These are phyloP conservation scores for Colletotrichum liaoningense DNA, from an alignment of 2,329 filamentous ascomycete species.

Conservation along the genomic window DNA sequence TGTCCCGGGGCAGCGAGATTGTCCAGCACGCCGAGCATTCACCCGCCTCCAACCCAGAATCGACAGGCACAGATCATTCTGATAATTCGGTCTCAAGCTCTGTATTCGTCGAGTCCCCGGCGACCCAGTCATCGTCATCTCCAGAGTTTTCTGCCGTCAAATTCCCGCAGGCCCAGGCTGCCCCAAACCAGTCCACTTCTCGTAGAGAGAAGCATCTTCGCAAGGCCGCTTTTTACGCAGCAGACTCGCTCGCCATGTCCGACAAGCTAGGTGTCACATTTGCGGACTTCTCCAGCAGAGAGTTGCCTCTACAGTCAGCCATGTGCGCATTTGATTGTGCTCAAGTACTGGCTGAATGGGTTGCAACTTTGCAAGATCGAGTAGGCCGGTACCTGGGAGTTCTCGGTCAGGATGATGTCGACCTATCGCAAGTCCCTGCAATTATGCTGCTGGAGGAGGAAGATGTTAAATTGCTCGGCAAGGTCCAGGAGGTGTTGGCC, in stretches of 20 bases:
- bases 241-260: conserved; percentile 89
- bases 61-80: conserved; percentile 54
- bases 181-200: conserved; percentile 61
- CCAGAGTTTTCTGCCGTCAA: conserved; percentile 57
- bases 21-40: conserved; percentile 77
- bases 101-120: conserved; percentile 63
- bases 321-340: conserved; percentile 95
- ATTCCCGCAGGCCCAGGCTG: conserved; percentile 42
- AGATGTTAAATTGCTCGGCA: conserved; percentile 85
- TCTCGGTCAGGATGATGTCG: conserved; percentile 84
- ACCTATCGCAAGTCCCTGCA: conserved; percentile 82
- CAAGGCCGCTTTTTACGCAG: conserved; percentile 95
- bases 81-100: conserved; percentile 59
- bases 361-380: conserved; percentile 91
- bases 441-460: conserved; percentile 94
- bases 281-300: conserved; percentile 83
- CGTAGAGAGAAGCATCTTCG: conserved; percentile 88
- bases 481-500: conserved; percentile 82
- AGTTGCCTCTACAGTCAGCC: conserved; percentile 89
- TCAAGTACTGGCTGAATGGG: conserved; percentile 94
- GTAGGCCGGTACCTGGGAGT: conserved; percentile 91
- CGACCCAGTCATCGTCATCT: conserved; percentile 62
- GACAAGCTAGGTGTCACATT: conserved; percentile 88
- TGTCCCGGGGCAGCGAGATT: conserved; percentile 81
- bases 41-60: conserved; percentile 61